Percentiles rank a stretch among this genome's conserved stretches.
Evolutionary conservation across 2,329 filamentous ascomycete species (phyloP).

Genomic region (Trichocomaceae sp.): DNA sequence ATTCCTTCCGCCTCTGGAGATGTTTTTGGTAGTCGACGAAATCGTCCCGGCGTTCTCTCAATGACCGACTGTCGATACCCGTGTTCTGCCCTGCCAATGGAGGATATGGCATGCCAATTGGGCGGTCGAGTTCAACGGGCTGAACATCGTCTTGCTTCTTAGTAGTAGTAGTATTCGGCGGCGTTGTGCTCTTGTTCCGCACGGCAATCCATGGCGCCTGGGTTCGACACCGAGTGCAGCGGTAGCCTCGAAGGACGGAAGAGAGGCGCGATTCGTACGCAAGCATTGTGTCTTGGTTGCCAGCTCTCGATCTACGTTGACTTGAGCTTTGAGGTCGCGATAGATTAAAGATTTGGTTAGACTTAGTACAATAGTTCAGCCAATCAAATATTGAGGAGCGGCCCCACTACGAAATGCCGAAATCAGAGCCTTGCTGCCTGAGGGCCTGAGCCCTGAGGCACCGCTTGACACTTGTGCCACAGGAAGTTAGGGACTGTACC

Average conservation of each 20-base stretch:
- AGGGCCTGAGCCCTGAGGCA: too few relatives aligned
- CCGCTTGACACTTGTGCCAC: not conserved
- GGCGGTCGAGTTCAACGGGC: conserved; percentile 55
- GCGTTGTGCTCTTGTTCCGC: conserved; percentile 16
- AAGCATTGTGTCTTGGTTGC: conserved; percentile 15
- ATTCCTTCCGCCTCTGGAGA: conserved; percentile 63
- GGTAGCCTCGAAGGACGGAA: conserved; percentile 19
- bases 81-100: conserved; percentile 75
- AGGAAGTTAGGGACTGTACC: too few relatives aligned
- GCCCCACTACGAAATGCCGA: conserved; percentile 2
- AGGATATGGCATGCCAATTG: conserved; percentile 72
- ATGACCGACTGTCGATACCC: conserved; percentile 62
- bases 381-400: not conserved
- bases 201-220: conserved; percentile 21
- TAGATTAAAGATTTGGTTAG: conserved; percentile 7
- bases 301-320: too few relatives aligned
- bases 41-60: conserved; percentile 66
- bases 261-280: conserved; percentile 19
- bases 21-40: conserved; percentile 84
- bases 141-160: conserved; percentile 42
- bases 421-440: too few relatives aligned
- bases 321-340: conserved; percentile 19
- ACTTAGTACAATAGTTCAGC: conserved; percentile 1
- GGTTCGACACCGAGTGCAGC: conserved; percentile 32
- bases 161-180: conserved; percentile 4